Conservation (phyloP, 345 rosid species). For the Populus deltoides region DNA sequence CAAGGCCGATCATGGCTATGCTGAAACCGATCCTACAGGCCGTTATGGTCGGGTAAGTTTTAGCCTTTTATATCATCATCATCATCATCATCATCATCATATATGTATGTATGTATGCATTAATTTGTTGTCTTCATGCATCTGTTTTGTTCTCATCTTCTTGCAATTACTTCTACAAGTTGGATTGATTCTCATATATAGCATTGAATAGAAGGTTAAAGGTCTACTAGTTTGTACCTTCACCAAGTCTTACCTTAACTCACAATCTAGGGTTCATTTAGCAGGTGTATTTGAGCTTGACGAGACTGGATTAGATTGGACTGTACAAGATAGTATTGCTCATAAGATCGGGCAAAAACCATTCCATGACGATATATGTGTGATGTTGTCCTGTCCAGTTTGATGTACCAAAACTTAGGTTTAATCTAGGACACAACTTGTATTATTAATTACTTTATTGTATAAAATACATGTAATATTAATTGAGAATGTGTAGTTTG, state of each 20-base stretch:
- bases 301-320: neutral
- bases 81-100: no score
- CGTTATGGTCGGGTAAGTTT: constrained; percentile 55
- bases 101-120: neutral
- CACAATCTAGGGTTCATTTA: neutral
- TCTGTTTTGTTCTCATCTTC: neutral
- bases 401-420: neutral
- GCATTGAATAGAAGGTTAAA: neutral
- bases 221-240: neutral
- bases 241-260: neutral
- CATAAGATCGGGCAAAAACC: neutral
- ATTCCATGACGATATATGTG: no score
- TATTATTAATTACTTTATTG: neutral
- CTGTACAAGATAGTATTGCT: neutral
- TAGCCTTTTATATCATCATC: neutral
- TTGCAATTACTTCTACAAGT: neutral
- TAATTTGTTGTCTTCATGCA: neutral
- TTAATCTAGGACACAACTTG: neutral
- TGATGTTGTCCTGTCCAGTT: neutral
- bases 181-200: neutral
- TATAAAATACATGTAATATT: no score
- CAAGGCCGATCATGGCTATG: constrained; percentile 20
- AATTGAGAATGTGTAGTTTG: neutral
- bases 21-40: constrained; percentile 44
- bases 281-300: neutral